Evolutionary conservation across 345 rosid species (phyloP).

Genomic region (Excoecaria agallocha): DNA sequence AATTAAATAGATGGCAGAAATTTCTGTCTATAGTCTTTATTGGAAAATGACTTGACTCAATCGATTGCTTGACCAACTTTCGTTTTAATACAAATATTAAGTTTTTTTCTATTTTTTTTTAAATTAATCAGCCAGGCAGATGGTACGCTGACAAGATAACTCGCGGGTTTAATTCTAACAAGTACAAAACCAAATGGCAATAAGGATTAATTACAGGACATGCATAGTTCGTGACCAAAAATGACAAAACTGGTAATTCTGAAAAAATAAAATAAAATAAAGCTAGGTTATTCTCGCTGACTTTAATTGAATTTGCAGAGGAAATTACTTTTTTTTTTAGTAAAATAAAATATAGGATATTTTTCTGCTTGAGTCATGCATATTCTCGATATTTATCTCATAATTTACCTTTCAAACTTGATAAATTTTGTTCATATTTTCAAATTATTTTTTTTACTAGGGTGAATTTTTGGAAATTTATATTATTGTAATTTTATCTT

Average conservation of each 20-base stretch:
- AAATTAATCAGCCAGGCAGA: not conserved
- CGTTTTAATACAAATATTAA: not conserved
- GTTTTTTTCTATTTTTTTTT: not conserved
- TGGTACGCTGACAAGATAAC: not conserved
- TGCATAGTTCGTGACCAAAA: too few relatives aligned
- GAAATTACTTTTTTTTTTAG: too few relatives aligned
- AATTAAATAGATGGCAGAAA: constrained; percentile 26
- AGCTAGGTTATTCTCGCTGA: not conserved
- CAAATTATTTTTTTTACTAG: too few relatives aligned
- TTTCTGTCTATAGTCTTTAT: constrained; percentile 6
- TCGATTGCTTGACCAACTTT: not conserved
- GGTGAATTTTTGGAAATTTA: too few relatives aligned
- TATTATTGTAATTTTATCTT: too few relatives aligned
- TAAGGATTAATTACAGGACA: too few relatives aligned
- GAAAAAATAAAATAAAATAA: not conserved
- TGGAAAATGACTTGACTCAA: constrained; percentile 43
- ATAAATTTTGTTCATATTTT: too few relatives aligned
- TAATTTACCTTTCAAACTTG: too few relatives aligned
- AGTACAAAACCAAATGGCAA: not conserved
- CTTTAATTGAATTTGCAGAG: not conserved
- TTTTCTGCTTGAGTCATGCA: too few relatives aligned
- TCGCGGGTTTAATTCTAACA: not conserved
- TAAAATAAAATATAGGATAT: too few relatives aligned
- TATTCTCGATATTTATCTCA: too few relatives aligned
- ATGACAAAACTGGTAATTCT: not conserved